Base-by-base conservation (phyloP, 345 rosid genomes). In the Euphorbia lathyris region DNA sequence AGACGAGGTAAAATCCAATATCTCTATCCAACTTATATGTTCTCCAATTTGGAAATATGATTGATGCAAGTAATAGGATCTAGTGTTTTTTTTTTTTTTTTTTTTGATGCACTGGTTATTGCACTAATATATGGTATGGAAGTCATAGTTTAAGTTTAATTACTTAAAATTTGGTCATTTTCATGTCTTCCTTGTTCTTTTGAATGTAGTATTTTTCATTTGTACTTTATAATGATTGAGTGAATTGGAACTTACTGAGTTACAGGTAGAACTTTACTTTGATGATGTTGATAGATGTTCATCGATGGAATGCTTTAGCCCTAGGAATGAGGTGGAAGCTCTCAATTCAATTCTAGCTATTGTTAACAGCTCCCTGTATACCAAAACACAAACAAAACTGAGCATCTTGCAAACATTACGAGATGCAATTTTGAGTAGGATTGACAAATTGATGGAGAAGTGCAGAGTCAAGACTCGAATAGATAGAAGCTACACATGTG, bases 191-290 rank as follows among this genome's bases (percentile, higher is more conserved):
- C 23, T 38, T 5, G 51, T 65, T 36, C 47, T 30, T 68, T 9
- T 58, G 9, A 29, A n/a, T n/a, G 9, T 23, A 30, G 11, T 48
- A 36, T 67, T 17, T 32, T 16, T 64, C 13, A 19, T 25, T 64
- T 34, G 25, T 45, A 26, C 7, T 25, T 9, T 6, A 6, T 20
- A 27, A 63, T 53, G 30, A 71, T 34, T 29, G 30, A 56, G 22
- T 50, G 32, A 51, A 63, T 56, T 9, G 23, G 34, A 27, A 22
- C 2, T 48, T 29, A 8, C 11, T 43, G 61, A 40, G 58, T 30
- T 85, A 83, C 85, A 95, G 99, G 93, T 83, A 70, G 97, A 95
- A 68, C 85, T 95, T 67, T 95, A 92, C 69, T 95, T 95, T 79
- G 83, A 85, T 20, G 86, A 84, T 65, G 77, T 59, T 66, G 74